Evolutionary conservation across 768 basidiomycete genomes (phyloP).

Genomic region (Tephrocybe sp.): DNA sequence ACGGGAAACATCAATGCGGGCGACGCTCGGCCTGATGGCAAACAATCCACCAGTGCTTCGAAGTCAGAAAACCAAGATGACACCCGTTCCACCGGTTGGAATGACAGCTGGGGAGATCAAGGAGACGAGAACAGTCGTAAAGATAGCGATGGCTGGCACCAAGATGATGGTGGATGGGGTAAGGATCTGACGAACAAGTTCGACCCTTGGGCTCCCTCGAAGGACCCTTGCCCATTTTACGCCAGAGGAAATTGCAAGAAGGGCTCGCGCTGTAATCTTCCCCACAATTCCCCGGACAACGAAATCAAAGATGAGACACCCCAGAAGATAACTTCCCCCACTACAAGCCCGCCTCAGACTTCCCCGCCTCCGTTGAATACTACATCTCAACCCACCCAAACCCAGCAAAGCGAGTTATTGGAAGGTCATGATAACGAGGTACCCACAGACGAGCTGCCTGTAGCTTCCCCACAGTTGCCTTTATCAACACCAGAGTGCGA

Average conservation of each 20-base stretch:
- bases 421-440: no score
- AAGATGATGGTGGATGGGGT: neutral
- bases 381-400: neutral
- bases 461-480: no score
- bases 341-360: neutral
- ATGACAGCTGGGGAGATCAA: neutral
- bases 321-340: neutral
- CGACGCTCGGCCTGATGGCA: neutral
- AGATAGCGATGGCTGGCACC: no score
- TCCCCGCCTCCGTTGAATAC: neutral
- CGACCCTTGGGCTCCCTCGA: neutral
- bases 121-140: neutral
- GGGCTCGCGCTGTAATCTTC: slow-evolving; percentile 4
- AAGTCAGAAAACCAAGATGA: neutral
- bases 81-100: no score
- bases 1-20: neutral
- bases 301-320: neutral
- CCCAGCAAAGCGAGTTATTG: neutral
- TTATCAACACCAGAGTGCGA: no score
- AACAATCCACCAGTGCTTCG: neutral
- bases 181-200: neutral
- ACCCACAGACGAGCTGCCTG: no score
- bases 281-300: neutral
- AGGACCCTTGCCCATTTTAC: slow-evolving; percentile 2
- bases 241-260: slow-evolving; percentile 9